These are phyloP conservation scores for Brassica cretica DNA, from an alignment of 345 rosid genomes.

Conservation along the genomic window DNA sequence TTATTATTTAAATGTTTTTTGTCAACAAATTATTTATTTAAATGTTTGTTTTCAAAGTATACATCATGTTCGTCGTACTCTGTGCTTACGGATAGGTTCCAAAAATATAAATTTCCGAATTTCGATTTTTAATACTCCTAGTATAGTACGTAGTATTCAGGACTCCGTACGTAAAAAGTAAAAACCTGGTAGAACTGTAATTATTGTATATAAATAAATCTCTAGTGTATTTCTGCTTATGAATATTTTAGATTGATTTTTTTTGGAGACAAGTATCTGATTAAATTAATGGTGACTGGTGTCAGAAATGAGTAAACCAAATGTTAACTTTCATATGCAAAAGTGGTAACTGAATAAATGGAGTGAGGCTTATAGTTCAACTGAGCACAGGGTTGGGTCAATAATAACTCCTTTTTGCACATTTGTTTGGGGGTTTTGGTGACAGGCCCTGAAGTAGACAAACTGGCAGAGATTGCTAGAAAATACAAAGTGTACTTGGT, in stretches of 20 bases:
- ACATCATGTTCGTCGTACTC: background rate
- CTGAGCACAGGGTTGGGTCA: background rate
- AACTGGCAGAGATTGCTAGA: background rate
- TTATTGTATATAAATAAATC: too few relatives aligned
- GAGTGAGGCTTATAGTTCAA: background rate
- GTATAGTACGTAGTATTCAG: background rate
- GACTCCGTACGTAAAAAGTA: background rate
- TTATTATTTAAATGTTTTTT: too few relatives aligned
- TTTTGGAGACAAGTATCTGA: background rate
- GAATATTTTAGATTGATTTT: background rate
- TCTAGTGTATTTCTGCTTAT: background rate
- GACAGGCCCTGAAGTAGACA: background rate
- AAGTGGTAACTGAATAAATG: background rate
- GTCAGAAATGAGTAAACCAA: background rate
- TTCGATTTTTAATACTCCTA: too few relatives aligned
- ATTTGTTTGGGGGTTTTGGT: background rate
- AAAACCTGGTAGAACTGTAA: background rate
- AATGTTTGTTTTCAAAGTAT: background rate
- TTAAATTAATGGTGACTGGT: background rate
- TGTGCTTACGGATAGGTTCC: background rate
- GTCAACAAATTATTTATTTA: too few relatives aligned
- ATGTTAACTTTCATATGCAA: too few relatives aligned
- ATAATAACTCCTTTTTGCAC: background rate
- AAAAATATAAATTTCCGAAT: too few relatives aligned
- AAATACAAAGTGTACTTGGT: background rate